A percentile compares a stretch with the other conserved stretches of the same genome.
These are phyloP conservation scores for Tetrahymena borealis DNA, from an alignment of 73 alveolate genomes.

Conservation along the genomic window DNA sequence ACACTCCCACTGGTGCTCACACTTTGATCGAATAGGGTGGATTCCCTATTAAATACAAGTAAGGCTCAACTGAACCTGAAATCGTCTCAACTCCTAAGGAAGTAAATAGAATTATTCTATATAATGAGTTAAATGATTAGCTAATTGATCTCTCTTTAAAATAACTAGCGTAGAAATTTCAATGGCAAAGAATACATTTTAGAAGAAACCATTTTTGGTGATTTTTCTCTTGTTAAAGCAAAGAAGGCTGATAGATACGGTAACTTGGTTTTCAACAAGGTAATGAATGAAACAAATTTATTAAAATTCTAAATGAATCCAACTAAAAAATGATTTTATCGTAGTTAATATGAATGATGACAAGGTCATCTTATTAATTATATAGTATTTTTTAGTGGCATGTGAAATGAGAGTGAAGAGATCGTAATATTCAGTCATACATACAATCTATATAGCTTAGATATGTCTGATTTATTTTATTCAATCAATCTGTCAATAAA, in stretches of 20 bases:
- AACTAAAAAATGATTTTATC: background rate
- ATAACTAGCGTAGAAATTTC: conserved; percentile 21
- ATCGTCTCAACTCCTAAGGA: conserved; percentile 50
- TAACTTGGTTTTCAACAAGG: conserved; percentile 47
- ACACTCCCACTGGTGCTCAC: conserved; percentile 64
- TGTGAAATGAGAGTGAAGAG: background rate
- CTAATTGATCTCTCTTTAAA: background rate
- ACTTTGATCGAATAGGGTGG: conserved; percentile 54
- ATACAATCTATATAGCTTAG: too few relatives aligned
- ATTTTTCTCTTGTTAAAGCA: conserved; percentile 52
- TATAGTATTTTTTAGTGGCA: background rate
- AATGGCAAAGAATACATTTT: conserved; percentile 46
- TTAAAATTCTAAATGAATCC: background rate
- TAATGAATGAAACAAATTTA: conserved; percentile 1
- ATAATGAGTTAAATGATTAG: background rate
- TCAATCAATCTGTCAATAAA: background rate
- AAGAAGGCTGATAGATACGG: conserved; percentile 77
- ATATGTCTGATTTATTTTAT: too few relatives aligned
- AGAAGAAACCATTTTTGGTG: conserved; percentile 58
- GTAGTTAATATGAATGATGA: background rate
- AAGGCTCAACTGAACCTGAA: conserved; percentile 21
- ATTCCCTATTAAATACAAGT: conserved; percentile 43
- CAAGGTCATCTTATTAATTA: background rate
- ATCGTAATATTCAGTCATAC: background rate
- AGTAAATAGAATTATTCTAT: background rate